These are phyloP conservation scores for Tolypocladium pustulatum DNA, from an alignment of 2,329 filamentous ascomycete species.

Conservation along the genomic window DNA sequence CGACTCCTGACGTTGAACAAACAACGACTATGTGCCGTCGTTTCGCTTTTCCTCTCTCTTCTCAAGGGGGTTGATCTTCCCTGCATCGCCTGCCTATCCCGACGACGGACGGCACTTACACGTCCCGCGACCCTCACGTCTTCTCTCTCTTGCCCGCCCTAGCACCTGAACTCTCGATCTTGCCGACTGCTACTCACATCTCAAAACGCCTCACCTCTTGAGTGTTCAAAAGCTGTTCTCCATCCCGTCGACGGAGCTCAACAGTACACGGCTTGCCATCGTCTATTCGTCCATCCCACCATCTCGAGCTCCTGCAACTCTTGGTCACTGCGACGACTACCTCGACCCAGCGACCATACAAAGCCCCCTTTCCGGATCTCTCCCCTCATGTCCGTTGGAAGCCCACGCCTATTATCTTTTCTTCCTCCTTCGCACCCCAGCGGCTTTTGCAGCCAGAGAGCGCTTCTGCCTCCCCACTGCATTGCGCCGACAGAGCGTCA, in stretches of 20 bases:
- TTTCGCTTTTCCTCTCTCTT: constrained; percentile 1
- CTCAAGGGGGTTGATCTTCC: neutral
- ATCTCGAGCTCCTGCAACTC: neutral
- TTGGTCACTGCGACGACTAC: constrained; percentile 5
- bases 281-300: neutral
- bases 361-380: neutral
- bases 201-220: neutral
- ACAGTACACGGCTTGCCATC: neutral
- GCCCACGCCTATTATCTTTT: constrained; percentile 10
- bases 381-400: constrained; percentile 18
- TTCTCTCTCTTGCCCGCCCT: neutral
- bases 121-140: neutral
- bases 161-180: neutral
- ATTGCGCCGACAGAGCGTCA: constrained; percentile 13
- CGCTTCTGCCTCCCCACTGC: constrained; percentile 7
- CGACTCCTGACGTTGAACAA: constrained; percentile 4
- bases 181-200: neutral
- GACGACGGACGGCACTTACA: constrained; percentile 1
- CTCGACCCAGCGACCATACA: neutral
- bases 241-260: neutral
- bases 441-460: constrained; percentile 10
- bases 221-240: neutral
- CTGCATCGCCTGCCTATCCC: neutral
- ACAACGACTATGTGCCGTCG: constrained; percentile 5
- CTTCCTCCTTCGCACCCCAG: constrained; percentile 9